These are phyloP conservation scores for Sherardia arvensis DNA, from an alignment of 257 asterid species.

Conservation along the genomic window DNA sequence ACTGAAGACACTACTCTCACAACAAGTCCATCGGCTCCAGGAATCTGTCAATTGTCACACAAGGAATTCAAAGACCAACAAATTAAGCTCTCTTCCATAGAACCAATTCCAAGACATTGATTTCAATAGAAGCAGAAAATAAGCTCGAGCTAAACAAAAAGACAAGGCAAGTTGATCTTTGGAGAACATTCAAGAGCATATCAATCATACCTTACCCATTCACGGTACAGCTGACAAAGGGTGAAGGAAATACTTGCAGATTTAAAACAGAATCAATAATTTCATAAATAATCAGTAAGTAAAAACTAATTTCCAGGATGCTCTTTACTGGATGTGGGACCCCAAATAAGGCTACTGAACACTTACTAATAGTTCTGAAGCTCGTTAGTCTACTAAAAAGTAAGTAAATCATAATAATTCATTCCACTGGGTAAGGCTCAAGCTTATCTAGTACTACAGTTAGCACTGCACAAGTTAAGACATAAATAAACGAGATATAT, in stretches of 20 bases:
- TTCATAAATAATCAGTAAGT: neutral
- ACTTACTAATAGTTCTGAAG: conserved; percentile 1
- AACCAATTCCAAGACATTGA: neutral
- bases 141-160: neutral
- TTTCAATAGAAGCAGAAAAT: neutral
- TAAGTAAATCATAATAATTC: neutral
- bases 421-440: neutral
- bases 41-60: conserved; percentile 42
- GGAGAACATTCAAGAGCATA: neutral
- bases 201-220: neutral
- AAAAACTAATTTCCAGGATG: neutral
- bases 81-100: neutral
- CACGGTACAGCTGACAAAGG: neutral
- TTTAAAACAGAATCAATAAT: neutral
- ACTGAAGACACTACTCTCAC: conserved; percentile 94
- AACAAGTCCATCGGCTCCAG: conserved; percentile 94
- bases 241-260: neutral
- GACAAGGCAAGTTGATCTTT: neutral
- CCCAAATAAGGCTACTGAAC: neutral
- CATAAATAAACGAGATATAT: conserved; percentile 2
- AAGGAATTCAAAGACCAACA: neutral
- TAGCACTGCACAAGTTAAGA: neutral
- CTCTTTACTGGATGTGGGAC: neutral
- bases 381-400: neutral
- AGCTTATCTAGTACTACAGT: neutral